phyloP scores from a whole-genome alignment of 1,284 basidiomycete genomes.

The Cutaneotrichosporon spelunceum region DNA sequence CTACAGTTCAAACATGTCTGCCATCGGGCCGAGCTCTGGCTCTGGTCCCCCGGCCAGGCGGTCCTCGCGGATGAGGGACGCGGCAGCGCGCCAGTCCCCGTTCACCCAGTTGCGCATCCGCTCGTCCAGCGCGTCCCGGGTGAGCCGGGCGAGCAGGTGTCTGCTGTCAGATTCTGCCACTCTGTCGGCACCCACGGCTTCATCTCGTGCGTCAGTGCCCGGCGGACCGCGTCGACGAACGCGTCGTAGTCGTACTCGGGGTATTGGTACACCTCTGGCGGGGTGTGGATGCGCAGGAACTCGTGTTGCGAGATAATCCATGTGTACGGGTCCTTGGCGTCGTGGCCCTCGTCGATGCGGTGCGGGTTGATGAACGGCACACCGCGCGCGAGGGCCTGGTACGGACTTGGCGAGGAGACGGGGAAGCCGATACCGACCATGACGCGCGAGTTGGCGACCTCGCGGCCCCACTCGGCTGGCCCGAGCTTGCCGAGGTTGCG shows the following conservation, averaged over 20 bases:
- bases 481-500: conserved; percentile 25
- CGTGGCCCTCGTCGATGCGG: neutral
- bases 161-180: neutral
- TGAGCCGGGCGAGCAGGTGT: conserved; percentile 16
- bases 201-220: conserved; percentile 23
- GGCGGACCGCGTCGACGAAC: conserved; percentile 25
- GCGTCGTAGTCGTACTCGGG: conserved; percentile 25
- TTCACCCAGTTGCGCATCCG: conserved; percentile 24
- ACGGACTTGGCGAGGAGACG: conserved; percentile 24
- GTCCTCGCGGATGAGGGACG: conserved; percentile 14
- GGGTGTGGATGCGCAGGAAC: conserved; percentile 6
- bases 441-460: conserved; percentile 18
- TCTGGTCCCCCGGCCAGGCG: conserved; percentile 11
- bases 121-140: conserved; percentile 19
- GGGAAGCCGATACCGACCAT: conserved; percentile 32
- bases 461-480: conserved; percentile 13
- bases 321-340: neutral
- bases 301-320: conserved; percentile 7
- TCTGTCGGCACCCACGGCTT: conserved; percentile 18
- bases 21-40: neutral
- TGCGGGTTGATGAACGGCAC: conserved; percentile 15
- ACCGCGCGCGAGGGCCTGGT: conserved; percentile 13
- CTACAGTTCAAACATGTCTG: conserved; percentile 17
- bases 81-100: conserved; percentile 23
- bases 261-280: conserved; percentile 29